These are phyloP conservation scores for Hericium rajendrae DNA, from an alignment of 768 basidiomycete species.

Conservation along the genomic window DNA sequence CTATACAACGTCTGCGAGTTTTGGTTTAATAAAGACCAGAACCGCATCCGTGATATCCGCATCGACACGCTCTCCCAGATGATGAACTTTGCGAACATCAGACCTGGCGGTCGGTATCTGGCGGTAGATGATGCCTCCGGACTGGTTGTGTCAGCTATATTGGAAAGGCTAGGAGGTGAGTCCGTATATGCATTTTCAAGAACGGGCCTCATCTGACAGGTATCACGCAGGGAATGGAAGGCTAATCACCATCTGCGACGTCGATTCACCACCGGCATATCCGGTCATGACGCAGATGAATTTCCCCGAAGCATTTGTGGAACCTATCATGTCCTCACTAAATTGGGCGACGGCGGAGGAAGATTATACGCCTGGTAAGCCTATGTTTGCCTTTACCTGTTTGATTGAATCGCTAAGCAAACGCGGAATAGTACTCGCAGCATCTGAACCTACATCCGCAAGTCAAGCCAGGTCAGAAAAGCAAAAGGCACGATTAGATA, in stretches of 20 bases:
- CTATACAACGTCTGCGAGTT: slow-evolving; percentile 81
- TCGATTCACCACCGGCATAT: slow-evolving; percentile 89
- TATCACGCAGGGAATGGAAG: slow-evolving; percentile 56
- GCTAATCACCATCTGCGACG: slow-evolving; percentile 76
- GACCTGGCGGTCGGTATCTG: slow-evolving; percentile 80
- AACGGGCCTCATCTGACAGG: not conserved
- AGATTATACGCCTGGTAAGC: slow-evolving; percentile 57
- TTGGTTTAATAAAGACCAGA: slow-evolving; percentile 80
- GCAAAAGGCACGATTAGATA: slow-evolving; percentile 61
- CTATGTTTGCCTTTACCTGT: not conserved
- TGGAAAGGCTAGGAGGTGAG: slow-evolving; percentile 82
- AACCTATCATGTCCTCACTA: slow-evolving; percentile 50
- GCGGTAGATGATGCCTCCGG: slow-evolving; percentile 92
- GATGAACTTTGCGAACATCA: slow-evolving; percentile 70
- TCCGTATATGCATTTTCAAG: not conserved
- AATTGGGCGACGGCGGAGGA: slow-evolving; percentile 90
- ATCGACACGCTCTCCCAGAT: slow-evolving; percentile 86
- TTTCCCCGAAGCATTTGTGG: slow-evolving; percentile 47
- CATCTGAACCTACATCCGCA: slow-evolving; percentile 40
- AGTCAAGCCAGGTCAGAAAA: slow-evolving; percentile 62
- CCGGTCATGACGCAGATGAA: slow-evolving; percentile 82
- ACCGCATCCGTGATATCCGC: slow-evolving; percentile 73
- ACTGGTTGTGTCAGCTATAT: slow-evolving; percentile 69
- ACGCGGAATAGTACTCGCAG: slow-evolving; percentile 39
- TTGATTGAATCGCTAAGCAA: slow-evolving; percentile 6